Evolutionary conservation across 139 green algal genomes (phyloP).

Genomic region (Micromonas pusilla): DNA sequence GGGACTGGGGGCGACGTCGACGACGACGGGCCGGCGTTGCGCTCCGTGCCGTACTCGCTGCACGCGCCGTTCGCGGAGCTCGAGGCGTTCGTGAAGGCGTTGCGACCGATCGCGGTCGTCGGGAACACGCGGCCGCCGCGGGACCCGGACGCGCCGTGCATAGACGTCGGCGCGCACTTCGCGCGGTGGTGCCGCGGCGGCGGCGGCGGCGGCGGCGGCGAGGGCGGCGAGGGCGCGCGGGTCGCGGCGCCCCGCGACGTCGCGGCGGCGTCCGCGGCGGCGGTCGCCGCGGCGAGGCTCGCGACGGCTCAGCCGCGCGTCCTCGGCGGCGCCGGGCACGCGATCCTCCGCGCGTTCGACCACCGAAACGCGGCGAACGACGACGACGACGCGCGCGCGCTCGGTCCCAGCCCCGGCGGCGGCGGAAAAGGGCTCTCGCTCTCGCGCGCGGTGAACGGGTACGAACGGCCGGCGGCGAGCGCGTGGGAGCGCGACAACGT

Average conservation of each 20-base stretch:
- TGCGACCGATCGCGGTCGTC: neutral
- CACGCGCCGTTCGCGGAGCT: slow-evolving; percentile 37
- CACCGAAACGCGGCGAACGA: neutral
- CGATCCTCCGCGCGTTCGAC: neutral
- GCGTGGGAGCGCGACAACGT: neutral
- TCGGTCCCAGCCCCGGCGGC: neutral
- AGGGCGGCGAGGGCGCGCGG: neutral
- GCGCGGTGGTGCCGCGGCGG: neutral
- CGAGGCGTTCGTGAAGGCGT: slow-evolving; percentile 6
- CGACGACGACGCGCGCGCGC: neutral
- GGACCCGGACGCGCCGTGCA: neutral
- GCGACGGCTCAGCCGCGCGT: neutral
- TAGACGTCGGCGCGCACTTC: neutral
- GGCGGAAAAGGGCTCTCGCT: neutral
- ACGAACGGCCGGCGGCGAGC: neutral
- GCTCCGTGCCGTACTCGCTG: slow-evolving; percentile 45
- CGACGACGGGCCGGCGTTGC: slow-evolving; percentile 2
- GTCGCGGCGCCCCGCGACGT: neutral
- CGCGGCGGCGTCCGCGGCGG: neutral
- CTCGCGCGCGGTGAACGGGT: neutral
- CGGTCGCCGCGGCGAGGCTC: neutral
- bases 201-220: neutral
- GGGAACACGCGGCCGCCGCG: slow-evolving; percentile 11
- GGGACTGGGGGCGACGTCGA: neutral
- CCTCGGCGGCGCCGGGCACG: neutral